Percentiles rank a stretch among this genome's conserved stretches.
phyloP scores from a whole-genome alignment of 2,329 filamentous ascomycete species.

The Fusarium chaquense region DNA sequence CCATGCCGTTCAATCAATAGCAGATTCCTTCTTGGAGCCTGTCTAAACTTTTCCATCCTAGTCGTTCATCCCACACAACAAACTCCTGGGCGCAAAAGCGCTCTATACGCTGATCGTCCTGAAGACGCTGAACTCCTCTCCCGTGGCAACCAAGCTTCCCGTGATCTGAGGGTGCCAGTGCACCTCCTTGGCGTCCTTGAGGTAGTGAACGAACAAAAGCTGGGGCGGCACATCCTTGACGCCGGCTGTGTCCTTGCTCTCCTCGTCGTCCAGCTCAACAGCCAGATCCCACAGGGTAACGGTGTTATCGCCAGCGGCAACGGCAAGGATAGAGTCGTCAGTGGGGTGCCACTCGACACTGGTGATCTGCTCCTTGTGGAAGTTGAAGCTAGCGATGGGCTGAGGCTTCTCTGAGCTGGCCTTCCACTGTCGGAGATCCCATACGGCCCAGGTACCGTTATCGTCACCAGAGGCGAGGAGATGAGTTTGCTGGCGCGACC shows the following conservation, averaged over 20 bases:
- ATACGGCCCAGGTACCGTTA: slow-evolving; percentile 93
- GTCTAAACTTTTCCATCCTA: slow-evolving; percentile 32
- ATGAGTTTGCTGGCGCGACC: slow-evolving; percentile 89
- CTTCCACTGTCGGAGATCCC: slow-evolving; percentile 97
- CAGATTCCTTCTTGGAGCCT: slow-evolving; percentile 27
- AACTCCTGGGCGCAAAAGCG: background rate
- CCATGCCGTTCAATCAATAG: slow-evolving; percentile 44
- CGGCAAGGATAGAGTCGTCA: slow-evolving; percentile 94
- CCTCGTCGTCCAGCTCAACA: slow-evolving; percentile 96
- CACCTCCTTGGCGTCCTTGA: slow-evolving; percentile 92
- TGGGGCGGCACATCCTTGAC: slow-evolving; percentile 93
- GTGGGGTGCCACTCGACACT: slow-evolving; percentile 97
- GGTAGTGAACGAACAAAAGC: slow-evolving; percentile 95
- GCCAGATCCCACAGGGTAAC: slow-evolving; percentile 97
- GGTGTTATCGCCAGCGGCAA: slow-evolving; percentile 92
- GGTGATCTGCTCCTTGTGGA: slow-evolving; percentile 97
- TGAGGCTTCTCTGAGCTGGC: slow-evolving; percentile 69
- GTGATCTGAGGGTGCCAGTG: slow-evolving; percentile 99
- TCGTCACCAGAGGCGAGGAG: slow-evolving; percentile 93
- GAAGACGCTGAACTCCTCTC: slow-evolving; percentile 88
- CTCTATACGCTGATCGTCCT: slow-evolving; percentile 82
- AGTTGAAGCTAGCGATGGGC: slow-evolving; percentile 92
- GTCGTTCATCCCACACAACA: background rate
- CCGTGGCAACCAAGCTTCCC: slow-evolving; percentile 88
- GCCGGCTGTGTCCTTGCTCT: slow-evolving; percentile 89